Evolutionary conservation across 2,329 filamentous ascomycete genomes (phyloP), one percentile per base, ranked within the genome.

Genomic region (Cercospora sp.): DNA sequence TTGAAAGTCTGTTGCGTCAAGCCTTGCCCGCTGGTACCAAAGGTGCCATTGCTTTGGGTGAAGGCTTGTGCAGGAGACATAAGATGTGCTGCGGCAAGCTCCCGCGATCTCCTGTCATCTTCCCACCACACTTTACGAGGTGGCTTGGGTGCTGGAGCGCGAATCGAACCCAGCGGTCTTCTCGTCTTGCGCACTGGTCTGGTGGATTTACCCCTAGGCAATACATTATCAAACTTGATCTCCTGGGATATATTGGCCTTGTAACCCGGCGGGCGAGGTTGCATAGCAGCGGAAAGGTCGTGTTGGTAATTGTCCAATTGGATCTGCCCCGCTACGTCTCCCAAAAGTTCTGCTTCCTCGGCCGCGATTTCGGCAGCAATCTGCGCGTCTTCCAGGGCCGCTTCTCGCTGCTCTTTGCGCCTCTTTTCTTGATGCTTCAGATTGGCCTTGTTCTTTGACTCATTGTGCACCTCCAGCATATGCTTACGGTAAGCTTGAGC

Each of bases 221-320:
- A 18, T n/a, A 40, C 51, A 45, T 65, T 43, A 12, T 65, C 62
- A 21, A 65, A 65, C 18, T 26, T 57, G 28, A 59, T 43, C 3
- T 57, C 62, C 9, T 40, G 53, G 6, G 53, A 43, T 16, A 65
- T 59, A 1, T 57, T 57, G n/a, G 62, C 53, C 26, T 45, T 37
- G 21, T 53, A 40, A 26, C 24, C 62, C 30, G 51, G n/a, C 13
- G 51, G 28, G 24, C 62, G 62, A 26, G 32, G 62, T 43, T 58
- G 30, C 51, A 58, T 61, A 8, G 67, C 63, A 63, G 63, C 64
- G 24, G 34, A 51, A 1, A 72, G 69, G 26, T 73, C 69, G 57
- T 74, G 71, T 37, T 68, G 45, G 49, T 74, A 74, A 32, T 68
- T 67, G n/a, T 70, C 69, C 37, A 73, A 32, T 24, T 74, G 73